Evolutionary conservation across 108 stramenopile genomes (phyloP), one percentile per base, ranked within the genome.

Genomic region (Skeletonema tropicum): DNA sequence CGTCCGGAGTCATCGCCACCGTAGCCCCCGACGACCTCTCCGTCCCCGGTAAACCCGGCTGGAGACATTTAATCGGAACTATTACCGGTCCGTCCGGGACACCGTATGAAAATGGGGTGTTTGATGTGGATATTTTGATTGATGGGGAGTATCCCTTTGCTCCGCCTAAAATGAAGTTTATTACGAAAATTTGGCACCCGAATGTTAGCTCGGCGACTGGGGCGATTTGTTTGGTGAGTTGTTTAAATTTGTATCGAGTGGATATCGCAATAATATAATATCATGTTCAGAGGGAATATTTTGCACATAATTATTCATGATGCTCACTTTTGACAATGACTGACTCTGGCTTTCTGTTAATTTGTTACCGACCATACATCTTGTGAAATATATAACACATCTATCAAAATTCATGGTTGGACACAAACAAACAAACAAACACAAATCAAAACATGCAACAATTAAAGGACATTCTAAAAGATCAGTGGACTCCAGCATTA

Each of bases 131-230:
- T 66, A 93, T 95, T 52, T 68, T 74, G 23, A 94, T 97, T 70
- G 94, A 94, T 10, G 84, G 67, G 46, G 83, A 87, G 39, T 97
- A 97, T 87, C 97, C 97, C 0, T 96, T 97, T 68, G 94, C 92
- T 65, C 97, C 97, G n/a, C 97, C 97, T 0, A 95, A 94, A 65
- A 95, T 96, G 94, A 95, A 93, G 57, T 98, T 97, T 77, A 67
- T 86, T 19, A 97, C 97, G 57, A 96, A 97, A 73, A 93, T 99
- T 45, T 99, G 97, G 97, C 98, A 99, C 79, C 98, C 98, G 3
- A 99, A 99, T 78, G 92, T 99, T 66, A 87, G 85, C 1, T 96
- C 95, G 8, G 94, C 95, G 76, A 98, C 98, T 30, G 98, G 98
- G 12, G 98, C 97, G 1, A 98, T 97, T 82, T 98, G 97, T 66